Conservation (phyloP, 805 yeast species). For the Kurtzmaniella fragi region DNA sequence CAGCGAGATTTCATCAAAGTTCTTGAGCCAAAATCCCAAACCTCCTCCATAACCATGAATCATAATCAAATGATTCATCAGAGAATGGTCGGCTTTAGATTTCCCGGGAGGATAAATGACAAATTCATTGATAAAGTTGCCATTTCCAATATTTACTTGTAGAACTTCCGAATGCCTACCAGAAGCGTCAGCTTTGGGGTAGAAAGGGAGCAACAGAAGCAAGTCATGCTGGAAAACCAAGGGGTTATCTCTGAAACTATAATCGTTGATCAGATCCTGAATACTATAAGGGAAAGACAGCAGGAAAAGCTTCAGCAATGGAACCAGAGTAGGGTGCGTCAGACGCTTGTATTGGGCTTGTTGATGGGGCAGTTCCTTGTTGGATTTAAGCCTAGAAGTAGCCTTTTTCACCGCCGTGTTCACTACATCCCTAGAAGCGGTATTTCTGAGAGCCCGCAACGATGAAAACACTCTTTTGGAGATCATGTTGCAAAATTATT, state of each 20-base stretch:
- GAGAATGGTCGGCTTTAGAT: constrained; percentile 9
- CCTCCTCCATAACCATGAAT: constrained; percentile 44
- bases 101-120: constrained; percentile 30
- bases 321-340: constrained; percentile 66
- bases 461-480: too few species aligned
- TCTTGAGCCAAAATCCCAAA: constrained; percentile 39
- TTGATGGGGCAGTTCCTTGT: background rate
- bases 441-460: too few species aligned
- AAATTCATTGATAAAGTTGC: constrained; percentile 35
- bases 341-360: constrained; percentile 39
- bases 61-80: constrained; percentile 36
- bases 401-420: too few species aligned
- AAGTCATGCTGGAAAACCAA: constrained; percentile 44
- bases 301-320: constrained; percentile 48
- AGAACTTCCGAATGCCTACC: constrained; percentile 29
- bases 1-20: constrained; percentile 23
- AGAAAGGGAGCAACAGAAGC: constrained; percentile 42
- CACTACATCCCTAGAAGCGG: too few species aligned
- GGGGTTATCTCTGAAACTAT: constrained; percentile 28
- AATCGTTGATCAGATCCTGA: constrained; percentile 52
- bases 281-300: constrained; percentile 55
- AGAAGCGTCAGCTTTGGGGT: constrained; percentile 24
- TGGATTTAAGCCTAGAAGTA: too few species aligned
- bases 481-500: too few species aligned
- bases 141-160: constrained; percentile 24